Percentiles rank a stretch among this genome's conserved stretches.
Evolutionary conservation across 1,284 basidiomycete genomes (phyloP).

Genomic region (Thecaphora thlaspeos): DNA sequence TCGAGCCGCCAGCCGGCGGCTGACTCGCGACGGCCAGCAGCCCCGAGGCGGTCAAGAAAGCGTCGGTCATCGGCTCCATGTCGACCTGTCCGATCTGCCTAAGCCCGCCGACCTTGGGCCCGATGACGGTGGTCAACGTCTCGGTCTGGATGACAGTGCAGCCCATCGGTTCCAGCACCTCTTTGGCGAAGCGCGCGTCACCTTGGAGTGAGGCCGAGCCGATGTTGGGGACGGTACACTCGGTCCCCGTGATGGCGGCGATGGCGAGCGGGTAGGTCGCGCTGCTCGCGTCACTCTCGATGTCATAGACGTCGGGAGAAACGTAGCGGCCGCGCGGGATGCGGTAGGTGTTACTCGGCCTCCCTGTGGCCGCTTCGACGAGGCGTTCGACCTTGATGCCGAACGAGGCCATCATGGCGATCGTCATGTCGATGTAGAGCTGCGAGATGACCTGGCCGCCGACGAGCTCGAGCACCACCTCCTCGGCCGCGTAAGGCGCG

Average conservation of each 20-base stretch:
- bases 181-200: constrained; percentile 89
- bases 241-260: constrained; percentile 91
- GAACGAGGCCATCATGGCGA: constrained; percentile 96
- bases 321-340: constrained; percentile 79
- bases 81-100: constrained; percentile 83
- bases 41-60: constrained; percentile 91
- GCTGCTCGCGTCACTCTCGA: constrained; percentile 93
- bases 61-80: constrained; percentile 99
- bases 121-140: constrained; percentile 86
- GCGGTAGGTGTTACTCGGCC: constrained; percentile 70
- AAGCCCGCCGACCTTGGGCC: constrained; percentile 77
- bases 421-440: constrained; percentile 99
- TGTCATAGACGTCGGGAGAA: constrained; percentile 76
- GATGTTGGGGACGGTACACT: constrained; percentile 89
- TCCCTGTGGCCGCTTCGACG: constrained; percentile 67
- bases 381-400: constrained; percentile 77
- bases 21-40: constrained; percentile 71
- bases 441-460: constrained; percentile 95
- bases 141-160: constrained; percentile 84
- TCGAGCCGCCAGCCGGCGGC: constrained; percentile 56
- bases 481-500: constrained; percentile 83
- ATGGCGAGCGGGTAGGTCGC: constrained; percentile 97
- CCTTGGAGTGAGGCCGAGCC: constrained; percentile 89
- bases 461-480: constrained; percentile 81
- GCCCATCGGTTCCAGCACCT: constrained; percentile 92